phyloP scores from a whole-genome alignment of 129 eudicot genomes.

The Flaveria ramosissima region DNA sequence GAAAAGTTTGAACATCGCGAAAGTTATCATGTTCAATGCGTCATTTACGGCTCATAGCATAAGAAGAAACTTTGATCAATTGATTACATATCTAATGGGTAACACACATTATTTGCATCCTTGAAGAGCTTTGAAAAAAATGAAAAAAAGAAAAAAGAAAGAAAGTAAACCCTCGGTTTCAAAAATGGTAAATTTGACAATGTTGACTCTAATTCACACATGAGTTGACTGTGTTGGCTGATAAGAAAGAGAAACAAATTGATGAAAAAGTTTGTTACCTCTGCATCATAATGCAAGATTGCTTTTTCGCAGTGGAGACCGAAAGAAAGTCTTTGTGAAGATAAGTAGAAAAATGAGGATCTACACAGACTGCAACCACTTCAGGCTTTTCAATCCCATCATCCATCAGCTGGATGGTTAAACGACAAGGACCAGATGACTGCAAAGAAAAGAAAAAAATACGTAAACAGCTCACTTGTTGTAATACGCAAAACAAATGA shows the following conservation, averaged over 20 bases:
- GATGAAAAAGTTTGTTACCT: slow-evolving; percentile 47
- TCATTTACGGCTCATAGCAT: neutral
- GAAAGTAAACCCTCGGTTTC: neutral
- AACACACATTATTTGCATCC: too few relatives aligned
- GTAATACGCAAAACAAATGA: neutral
- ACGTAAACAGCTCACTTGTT: neutral
- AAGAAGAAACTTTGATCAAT: neutral
- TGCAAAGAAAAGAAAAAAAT: slow-evolving; percentile 29
- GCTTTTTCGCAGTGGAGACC: slow-evolving; percentile 52
- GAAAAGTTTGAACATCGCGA: neutral
- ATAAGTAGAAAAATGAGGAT: slow-evolving; percentile 82
- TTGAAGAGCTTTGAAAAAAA: neutral
- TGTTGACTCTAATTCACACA: neutral
- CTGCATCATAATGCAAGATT: slow-evolving; percentile 58
- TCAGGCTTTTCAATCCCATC: slow-evolving; percentile 87
- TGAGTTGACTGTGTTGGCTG: neutral
- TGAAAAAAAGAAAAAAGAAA: too few relatives aligned
- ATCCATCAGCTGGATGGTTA: slow-evolving; percentile 89
- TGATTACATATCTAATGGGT: neutral
- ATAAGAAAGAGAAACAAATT: neutral
- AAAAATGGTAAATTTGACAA: neutral
- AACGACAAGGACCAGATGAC: slow-evolving; percentile 59
- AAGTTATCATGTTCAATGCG: neutral
- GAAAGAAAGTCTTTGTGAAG: slow-evolving; percentile 77
- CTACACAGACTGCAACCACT: slow-evolving; percentile 82